Base-by-base conservation (phyloP, 805 yeast genomes). In the Kuraishia hungarica region DNA sequence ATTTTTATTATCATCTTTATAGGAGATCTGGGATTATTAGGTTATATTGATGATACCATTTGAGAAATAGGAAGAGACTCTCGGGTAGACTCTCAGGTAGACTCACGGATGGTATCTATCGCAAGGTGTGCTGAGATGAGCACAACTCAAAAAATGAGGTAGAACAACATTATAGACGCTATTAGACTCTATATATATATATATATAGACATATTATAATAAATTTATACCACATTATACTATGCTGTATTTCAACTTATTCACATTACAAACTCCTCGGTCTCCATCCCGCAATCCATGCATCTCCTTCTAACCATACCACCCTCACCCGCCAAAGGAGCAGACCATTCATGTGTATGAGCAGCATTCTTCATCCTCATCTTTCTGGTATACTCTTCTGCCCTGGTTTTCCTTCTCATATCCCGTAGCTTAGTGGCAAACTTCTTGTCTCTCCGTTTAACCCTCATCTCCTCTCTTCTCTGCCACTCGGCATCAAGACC, bases 401-500 rank as follows among this genome's bases (percentile, higher is more conserved):
- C 97, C 61, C 99, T 77, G 1, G 97, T 87, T 62, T 87, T 86
- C 66, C 87, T 83, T 58, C 97, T 76, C 97, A 94, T 93, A 62
- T 92, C 96, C 61, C 78, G 76, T 64, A 94, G 73, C 64, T 87
- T 84, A n/a, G 79, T 78, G 59, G 87, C 84, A 67, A 89, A 94
- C 67, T 83, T 84, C 63, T 83, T 83, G 59, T 91, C 97, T 57
- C 88, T 79, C 53, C 97, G 74, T 56, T 81, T 80, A 20, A 89
- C 75, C 58, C 89, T 83, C 64, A 80, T 77, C 52, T 78, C 81
- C 67, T 89, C 96, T 35, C 99, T 72, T 53, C 89, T 70, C 60
- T 89, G 87, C 89, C 96, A 94, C 67, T 94, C 99, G n/a, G 79
- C 79, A 68, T 94, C 99, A 47, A 94, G 70, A 0, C 87, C 90